A percentile compares a stretch with the other conserved stretches of the same genome.
Conservation (phyloP, 2,329 filamentous ascomycete genomes). For the Fusarium sp. region DNA sequence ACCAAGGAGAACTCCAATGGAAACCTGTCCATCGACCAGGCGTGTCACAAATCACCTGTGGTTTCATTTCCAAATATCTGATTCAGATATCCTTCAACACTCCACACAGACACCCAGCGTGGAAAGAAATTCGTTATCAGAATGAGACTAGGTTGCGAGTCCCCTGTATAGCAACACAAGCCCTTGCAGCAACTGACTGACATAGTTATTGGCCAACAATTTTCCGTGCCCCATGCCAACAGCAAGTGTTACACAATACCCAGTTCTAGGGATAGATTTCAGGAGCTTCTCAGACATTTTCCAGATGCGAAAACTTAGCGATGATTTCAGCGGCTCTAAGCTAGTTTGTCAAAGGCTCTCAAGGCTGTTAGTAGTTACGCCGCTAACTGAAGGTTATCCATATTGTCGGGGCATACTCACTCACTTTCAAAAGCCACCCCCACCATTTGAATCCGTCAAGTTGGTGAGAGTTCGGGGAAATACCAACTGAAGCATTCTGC, state of each 20-base stretch:
- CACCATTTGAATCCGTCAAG: background rate
- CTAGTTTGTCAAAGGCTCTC: background rate
- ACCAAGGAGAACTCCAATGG: background rate
- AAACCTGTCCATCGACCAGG: background rate
- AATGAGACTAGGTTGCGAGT: slow-evolving; percentile 18
- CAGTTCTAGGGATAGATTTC: background rate
- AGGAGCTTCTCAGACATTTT: background rate
- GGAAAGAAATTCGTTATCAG: slow-evolving; percentile 7
- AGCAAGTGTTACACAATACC: slow-evolving; percentile 15
- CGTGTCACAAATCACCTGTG: background rate
- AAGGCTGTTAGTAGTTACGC: background rate
- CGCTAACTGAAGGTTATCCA: background rate
- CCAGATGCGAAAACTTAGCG: background rate
- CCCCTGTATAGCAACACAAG: background rate
- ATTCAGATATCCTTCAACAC: background rate
- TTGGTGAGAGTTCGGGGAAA: background rate
- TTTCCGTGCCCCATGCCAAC: slow-evolving; percentile 21
- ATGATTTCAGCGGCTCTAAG: background rate
- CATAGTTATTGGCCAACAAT: slow-evolving; percentile 31
- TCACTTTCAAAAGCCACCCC: background rate
- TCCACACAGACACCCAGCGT: background rate
- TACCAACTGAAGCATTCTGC: background rate
- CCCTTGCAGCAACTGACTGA: slow-evolving; percentile 12
- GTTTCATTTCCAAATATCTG: background rate
- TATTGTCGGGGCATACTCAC: background rate